Percentiles rank a stretch among this genome's conserved stretches.
phyloP scores from a whole-genome alignment of 1,284 basidiomycete species.

The Schizopora paradoxa region DNA sequence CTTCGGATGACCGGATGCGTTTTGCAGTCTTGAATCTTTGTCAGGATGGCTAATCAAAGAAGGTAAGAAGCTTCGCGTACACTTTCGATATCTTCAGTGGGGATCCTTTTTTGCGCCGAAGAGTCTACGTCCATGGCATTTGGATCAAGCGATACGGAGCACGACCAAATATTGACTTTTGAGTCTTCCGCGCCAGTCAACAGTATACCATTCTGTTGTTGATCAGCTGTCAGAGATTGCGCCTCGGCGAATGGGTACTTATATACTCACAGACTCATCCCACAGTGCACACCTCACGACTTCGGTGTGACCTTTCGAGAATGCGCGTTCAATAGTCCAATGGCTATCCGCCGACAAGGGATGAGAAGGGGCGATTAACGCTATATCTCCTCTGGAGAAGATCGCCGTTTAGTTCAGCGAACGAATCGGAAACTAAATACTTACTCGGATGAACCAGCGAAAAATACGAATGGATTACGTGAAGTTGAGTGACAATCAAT shows the following conservation, averaged over 20 bases:
- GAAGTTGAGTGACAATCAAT: constrained; percentile 37
- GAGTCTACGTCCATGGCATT: constrained; percentile 20
- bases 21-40: too few species aligned
- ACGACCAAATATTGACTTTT: constrained; percentile 48
- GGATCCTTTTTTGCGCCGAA: constrained; percentile 27
- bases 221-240: constrained; percentile 9
- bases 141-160: constrained; percentile 12
- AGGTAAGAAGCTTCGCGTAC: too few species aligned
- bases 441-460: too few species aligned
- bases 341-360: constrained; percentile 31
- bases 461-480: constrained; percentile 4
- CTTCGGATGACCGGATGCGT: too few species aligned
- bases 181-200: constrained; percentile 62
- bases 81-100: constrained; percentile 26
- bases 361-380: constrained; percentile 42
- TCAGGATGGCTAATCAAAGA: too few species aligned
- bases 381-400: constrained; percentile 51
- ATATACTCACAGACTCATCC: constrained; percentile 43
- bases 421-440: too few species aligned
- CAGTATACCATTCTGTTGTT: constrained; percentile 38
- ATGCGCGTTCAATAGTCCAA: constrained; percentile 48
- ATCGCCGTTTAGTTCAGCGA: constrained; percentile 12
- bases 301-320: constrained; percentile 48
- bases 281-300: constrained; percentile 52
- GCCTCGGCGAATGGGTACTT: constrained; percentile 5